Evolutionary conservation across 768 basidiomycete genomes (phyloP).

Genomic region (Rossbeevera mucosa): DNA sequence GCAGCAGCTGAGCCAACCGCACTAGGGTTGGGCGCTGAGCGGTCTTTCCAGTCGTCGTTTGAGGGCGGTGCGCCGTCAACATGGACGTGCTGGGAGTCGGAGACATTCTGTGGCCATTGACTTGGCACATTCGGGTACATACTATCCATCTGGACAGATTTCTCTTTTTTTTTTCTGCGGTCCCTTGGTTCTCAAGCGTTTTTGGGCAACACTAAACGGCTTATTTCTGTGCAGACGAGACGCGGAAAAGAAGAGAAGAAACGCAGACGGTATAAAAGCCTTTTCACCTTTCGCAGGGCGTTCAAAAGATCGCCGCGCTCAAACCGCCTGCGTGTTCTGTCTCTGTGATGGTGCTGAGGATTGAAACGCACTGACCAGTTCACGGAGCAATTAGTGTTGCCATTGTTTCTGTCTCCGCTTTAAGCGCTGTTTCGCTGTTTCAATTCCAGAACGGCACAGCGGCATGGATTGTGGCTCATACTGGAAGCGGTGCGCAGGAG

Average conservation of each 20-base stretch:
- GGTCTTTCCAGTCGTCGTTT: conserved; percentile 41
- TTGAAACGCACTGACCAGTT: conserved; percentile 33
- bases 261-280: conserved; percentile 36
- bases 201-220: conserved; percentile 40
- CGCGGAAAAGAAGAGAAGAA: conserved; percentile 34
- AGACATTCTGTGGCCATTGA: conserved; percentile 39
- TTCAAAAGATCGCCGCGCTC: conserved; percentile 32
- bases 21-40: conserved; percentile 20
- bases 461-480: conserved; percentile 17
- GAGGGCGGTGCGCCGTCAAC: conserved; percentile 27
- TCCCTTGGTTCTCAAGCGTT: conserved; percentile 39
- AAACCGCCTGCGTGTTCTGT: conserved; percentile 38
- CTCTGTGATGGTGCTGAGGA: conserved; percentile 38
- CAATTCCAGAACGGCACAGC: conserved; percentile 23
- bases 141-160: conserved; percentile 39
- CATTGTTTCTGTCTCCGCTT: conserved; percentile 26
- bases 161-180: conserved; percentile 38
- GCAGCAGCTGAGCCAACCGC: conserved; percentile 28
- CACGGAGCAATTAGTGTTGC: conserved; percentile 21
- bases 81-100: conserved; percentile 31
- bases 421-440: conserved; percentile 22
- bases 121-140: conserved; percentile 45
- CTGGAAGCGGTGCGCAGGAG: conserved; percentile 21
- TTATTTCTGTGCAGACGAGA: conserved; percentile 43
- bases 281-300: conserved; percentile 38